A percentile compares a stretch with the other conserved stretches of the same genome.
These are phyloP conservation scores for Chalara sp. DNA, from an alignment of 2,329 filamentous ascomycete genomes.

Conservation along the genomic window DNA sequence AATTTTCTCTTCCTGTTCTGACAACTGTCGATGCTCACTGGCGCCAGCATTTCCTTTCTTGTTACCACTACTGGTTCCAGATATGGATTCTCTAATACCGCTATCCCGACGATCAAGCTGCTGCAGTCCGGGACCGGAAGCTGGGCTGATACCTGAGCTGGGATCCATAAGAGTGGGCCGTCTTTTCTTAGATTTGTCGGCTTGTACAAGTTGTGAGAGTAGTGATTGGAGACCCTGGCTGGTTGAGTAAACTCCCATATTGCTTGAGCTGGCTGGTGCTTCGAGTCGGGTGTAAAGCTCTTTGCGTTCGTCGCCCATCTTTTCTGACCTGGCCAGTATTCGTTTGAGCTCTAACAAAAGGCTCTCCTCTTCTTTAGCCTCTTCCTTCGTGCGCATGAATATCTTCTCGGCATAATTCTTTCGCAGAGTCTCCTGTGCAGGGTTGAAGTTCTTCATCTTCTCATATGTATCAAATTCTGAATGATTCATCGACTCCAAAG, in stretches of 20 bases:
- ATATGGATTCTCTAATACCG: conserved; percentile 25
- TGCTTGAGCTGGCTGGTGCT: conserved; percentile 63
- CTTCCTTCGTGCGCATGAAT: conserved; percentile 73
- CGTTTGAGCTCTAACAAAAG: conserved; percentile 85
- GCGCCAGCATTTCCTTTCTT: conserved; percentile 25
- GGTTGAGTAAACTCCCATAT: conserved; percentile 72
- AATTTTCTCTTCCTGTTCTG: conserved; percentile 65
- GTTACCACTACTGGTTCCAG: conserved; percentile 28
- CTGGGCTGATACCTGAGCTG: conserved; percentile 44
- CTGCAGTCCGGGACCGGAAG: conserved; percentile 29
- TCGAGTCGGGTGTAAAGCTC: conserved; percentile 85
- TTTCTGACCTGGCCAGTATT: conserved; percentile 80
- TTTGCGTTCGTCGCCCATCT: conserved; percentile 78
- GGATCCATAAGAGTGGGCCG: conserved; percentile 58
- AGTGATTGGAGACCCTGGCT: conserved; percentile 74
- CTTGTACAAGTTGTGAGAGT: conserved; percentile 72
- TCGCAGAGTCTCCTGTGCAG: conserved; percentile 67
- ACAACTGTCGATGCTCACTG: conserved; percentile 62
- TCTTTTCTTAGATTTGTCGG: conserved; percentile 86
- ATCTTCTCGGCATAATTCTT: conserved; percentile 81
- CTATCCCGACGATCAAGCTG: conserved; percentile 30
- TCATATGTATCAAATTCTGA: conserved; percentile 79
- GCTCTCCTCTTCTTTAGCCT: conserved; percentile 87
- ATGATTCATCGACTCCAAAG: conserved; percentile 79
- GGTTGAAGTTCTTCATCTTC: conserved; percentile 80